Base-by-base conservation (phyloP, 1,284 basidiomycete species). In the Schizophyllum commune region DNA sequence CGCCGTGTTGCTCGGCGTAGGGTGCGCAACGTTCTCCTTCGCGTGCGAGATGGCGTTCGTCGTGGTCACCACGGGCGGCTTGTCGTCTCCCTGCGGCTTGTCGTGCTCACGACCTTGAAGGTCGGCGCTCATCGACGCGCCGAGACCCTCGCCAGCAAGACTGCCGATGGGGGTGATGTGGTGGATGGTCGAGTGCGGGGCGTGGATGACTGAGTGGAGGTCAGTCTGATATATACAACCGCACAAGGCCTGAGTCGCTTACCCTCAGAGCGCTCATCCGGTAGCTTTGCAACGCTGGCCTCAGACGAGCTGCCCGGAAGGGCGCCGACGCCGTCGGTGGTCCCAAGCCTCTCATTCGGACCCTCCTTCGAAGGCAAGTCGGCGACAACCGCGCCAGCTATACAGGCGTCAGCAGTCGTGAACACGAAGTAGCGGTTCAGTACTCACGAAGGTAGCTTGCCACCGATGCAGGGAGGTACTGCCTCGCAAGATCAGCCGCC, bases 231-330 rank as follows among this genome's bases (percentile, higher is more conserved):
- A 27, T n/a, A n/a, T n/a, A n/a, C n/a, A n/a, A n/a, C n/a, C n/a
- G n/a, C n/a, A n/a, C n/a, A n/a, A n/a, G n/a, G n/a, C n/a, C n/a
- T n/a, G n/a, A n/a, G 27, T 27, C 5, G 27, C 27, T 27, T 5
- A 27, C 27, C 27, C 39, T 47, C 39, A 47, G 3, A 55, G 19
- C 52, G 17, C 51, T 64, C 57, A 15, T 56, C 59, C 17, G 59
- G 63, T 7, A 62, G 33, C 9, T 47, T 54, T 20, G 39, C 57
- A 4, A 64, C 61, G 5, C 56, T 51, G 34, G 21, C 19, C 33
- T 62, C 61, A 17, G 32, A 15, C 6, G 51, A 27, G 19, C 22
- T 19, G n/a, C 33, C 61, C 19, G 56, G 58, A 13, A 62, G 47
- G 17, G 21, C 20, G 11, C 56, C 61, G 9, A 57, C 51, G 6